Base-by-base conservation (phyloP, 73 alveolate genomes). In the Paramecium sonneborni region DNA sequence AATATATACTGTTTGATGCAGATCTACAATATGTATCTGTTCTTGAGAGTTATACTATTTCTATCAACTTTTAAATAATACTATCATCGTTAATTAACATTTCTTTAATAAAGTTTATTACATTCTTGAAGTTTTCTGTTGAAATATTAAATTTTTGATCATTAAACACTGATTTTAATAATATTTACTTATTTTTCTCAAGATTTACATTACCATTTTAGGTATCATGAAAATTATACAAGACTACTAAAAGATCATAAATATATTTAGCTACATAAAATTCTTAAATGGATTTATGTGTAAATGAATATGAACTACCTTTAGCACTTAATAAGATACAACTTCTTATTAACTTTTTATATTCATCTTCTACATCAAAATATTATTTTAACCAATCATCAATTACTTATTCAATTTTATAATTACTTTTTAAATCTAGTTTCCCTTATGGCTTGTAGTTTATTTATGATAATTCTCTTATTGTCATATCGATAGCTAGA, bases 211-310 rank as follows among this genome's bases (percentile, higher is more conserved):
- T 14, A n/a, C n/a, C n/a, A n/a, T n/a, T n/a, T n/a, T n/a, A n/a
- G n/a, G n/a, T n/a, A n/a, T n/a, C n/a, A n/a, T n/a, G n/a, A 5
- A 48, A 15, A 15, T 14, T 48, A 4, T 48, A 14, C 0, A 15
- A 8, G 15, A 26, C 5, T 15, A 14, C 1, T 14, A 48, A 48
- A 3, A 48, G 9, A 15, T 48, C 67, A 15, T 15, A 48, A 15
- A 48, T 48, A 8, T 48, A 48, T 72, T 72, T 72, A 14, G 86
- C 86, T 5, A 34, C 62, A 34, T 30, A 41, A 20, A 72, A 72
- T 72, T 72, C 86, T 72, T 72, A 30, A 2, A 72, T 34, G 3
- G 86, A 72, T 72, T 72, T 72, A n/a, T 72, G 86, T 12, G 52
- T 72, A 41, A 72, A 72, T 28, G 86, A 72, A 72, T 9, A 72